A percentile compares a stretch with the other conserved stretches of the same genome.
Evolutionary conservation across 306 rosid species (phyloP).

Genomic region (Prunus armeniaca): DNA sequence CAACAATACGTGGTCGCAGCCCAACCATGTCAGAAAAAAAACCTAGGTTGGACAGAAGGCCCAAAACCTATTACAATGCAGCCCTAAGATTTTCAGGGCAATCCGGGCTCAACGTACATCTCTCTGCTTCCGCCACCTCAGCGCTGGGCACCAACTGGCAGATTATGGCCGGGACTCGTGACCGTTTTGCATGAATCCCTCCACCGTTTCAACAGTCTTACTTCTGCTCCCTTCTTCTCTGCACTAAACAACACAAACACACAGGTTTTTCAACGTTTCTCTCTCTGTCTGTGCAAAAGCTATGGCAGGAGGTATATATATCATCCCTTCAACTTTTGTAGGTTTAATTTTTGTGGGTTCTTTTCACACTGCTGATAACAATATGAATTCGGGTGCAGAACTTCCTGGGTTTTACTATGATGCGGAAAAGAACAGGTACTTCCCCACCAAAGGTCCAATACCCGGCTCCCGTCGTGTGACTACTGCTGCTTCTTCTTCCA

Average conservation of each 20-base stretch:
- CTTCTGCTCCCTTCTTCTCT: neutral
- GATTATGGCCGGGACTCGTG: neutral
- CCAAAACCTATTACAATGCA: neutral
- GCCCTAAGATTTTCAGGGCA: neutral
- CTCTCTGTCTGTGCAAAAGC: neutral
- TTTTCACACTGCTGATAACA: neutral
- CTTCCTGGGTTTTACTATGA: slow-evolving; percentile 86
- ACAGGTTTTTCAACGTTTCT: neutral
- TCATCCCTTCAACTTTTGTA: neutral
- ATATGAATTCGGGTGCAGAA: slow-evolving; percentile 34
- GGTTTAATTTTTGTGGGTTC: neutral
- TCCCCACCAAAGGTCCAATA: slow-evolving; percentile 73
- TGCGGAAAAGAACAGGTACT: slow-evolving; percentile 74
- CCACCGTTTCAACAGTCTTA: neutral
- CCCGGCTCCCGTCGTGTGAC: slow-evolving; percentile 60
- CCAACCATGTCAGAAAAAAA: no score
- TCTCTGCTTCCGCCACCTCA: neutral
- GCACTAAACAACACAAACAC: neutral
- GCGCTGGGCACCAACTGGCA: neutral
- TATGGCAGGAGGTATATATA: neutral
- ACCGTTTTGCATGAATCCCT: neutral
- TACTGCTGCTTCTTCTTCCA: slow-evolving; percentile 27
- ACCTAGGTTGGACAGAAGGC: neutral
- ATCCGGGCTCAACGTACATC: neutral
- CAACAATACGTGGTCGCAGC: no score